A percentile compares a stretch with the other conserved stretches of the same genome.
Conservation (phyloP, 805 yeast genomes). For the Barnettozyma siamensis region DNA sequence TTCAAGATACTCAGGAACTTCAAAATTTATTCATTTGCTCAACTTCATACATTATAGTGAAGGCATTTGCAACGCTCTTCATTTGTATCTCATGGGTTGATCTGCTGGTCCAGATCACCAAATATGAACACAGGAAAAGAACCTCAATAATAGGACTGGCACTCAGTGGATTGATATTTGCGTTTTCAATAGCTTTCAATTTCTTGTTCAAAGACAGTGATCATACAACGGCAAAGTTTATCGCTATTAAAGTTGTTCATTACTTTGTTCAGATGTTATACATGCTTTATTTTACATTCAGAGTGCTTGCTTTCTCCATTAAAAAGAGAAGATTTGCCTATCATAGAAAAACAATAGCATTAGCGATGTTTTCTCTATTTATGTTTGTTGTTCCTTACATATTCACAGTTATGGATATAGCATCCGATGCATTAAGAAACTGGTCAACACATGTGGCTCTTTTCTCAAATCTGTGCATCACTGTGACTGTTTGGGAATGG, state of each 20-base stretch:
- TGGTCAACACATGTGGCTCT: constrained; percentile 45
- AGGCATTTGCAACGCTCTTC: constrained; percentile 37
- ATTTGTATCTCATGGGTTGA: constrained; percentile 53
- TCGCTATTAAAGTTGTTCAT: constrained; percentile 26
- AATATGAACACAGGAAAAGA: constrained; percentile 25
- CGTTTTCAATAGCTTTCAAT: constrained; percentile 20
- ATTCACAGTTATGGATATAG: constrained; percentile 33
- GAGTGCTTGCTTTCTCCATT: constrained; percentile 33
- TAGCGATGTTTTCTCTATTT: constrained; percentile 40
- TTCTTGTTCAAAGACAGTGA: constrained; percentile 10
- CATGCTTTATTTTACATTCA: constrained; percentile 27
- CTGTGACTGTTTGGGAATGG: constrained; percentile 65
- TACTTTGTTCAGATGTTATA: constrained; percentile 27
- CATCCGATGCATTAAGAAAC: constrained; percentile 35
- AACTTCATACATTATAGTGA: constrained; percentile 32
- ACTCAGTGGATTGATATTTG: constrained; percentile 27
- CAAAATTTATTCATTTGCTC: constrained; percentile 33
- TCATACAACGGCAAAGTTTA: background rate
- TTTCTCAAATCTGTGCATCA: constrained; percentile 43
- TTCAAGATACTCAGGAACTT: constrained; percentile 45
- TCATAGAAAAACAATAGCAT: constrained; percentile 39
- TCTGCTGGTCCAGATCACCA: constrained; percentile 36
- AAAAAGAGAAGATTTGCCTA: constrained; percentile 40
- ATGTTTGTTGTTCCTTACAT: constrained; percentile 33
- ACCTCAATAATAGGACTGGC: constrained; percentile 29